Percentiles rank a stretch among this genome's conserved stretches.
These are phyloP conservation scores for Aspergillus bombycis DNA, from an alignment of 2,329 filamentous ascomycete genomes.

Conservation along the genomic window DNA sequence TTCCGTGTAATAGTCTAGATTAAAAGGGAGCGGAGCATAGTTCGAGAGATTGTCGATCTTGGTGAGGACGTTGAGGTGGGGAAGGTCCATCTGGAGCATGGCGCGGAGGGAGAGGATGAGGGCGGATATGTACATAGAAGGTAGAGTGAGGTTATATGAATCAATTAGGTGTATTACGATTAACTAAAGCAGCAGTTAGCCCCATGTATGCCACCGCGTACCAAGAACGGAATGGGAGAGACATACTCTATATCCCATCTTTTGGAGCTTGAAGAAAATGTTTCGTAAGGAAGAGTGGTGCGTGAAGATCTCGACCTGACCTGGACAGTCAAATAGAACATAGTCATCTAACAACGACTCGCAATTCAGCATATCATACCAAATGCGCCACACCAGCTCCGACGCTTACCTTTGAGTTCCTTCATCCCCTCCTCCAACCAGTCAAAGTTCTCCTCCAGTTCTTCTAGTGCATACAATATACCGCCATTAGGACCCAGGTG, in stretches of 20 bases:
- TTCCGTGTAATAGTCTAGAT: slow-evolving; percentile 96
- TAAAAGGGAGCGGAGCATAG: slow-evolving; percentile 88
- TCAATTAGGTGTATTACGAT: slow-evolving; percentile 93
- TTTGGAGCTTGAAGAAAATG: slow-evolving; percentile 88
- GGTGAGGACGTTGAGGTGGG: slow-evolving; percentile 92
- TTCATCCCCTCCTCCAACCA: slow-evolving; percentile 85
- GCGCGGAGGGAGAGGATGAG: slow-evolving; percentile 88
- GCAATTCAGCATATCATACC: slow-evolving; percentile 9
- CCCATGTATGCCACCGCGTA: neutral
- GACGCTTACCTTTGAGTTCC: slow-evolving; percentile 64
- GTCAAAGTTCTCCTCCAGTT: slow-evolving; percentile 90
- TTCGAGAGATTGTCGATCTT: slow-evolving; percentile 93
- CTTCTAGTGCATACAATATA: slow-evolving; percentile 89
- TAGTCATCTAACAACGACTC: slow-evolving; percentile 70
- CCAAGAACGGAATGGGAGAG: neutral
- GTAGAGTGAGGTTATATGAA: slow-evolving; percentile 88
- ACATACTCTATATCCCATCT: slow-evolving; percentile 85
- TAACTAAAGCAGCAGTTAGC: slow-evolving; percentile 59
- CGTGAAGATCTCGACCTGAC: slow-evolving; percentile 95
- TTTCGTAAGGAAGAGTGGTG: slow-evolving; percentile 91
- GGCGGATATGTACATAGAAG: slow-evolving; percentile 92
- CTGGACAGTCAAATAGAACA: slow-evolving; percentile 91
- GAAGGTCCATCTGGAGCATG: slow-evolving; percentile 98
- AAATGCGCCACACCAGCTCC: neutral
- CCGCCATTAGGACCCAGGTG: slow-evolving; percentile 89